Conservation (phyloP, 2,329 filamentous ascomycete species). For the Stagonosporopsis vannaccii region DNA sequence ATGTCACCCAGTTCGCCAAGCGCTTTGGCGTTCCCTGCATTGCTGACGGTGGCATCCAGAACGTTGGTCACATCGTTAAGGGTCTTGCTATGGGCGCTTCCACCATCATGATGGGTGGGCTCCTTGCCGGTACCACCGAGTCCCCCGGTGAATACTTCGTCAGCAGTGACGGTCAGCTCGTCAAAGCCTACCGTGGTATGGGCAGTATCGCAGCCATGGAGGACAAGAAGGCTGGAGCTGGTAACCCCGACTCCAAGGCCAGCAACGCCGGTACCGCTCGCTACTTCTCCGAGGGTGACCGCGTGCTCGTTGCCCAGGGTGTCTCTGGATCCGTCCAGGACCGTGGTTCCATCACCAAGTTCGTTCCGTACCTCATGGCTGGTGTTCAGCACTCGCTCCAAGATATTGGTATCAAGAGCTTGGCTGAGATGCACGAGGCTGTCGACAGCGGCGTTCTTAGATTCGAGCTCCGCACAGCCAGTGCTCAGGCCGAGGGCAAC, state of each 20-base stretch:
- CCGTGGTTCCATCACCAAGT: conserved; percentile 88
- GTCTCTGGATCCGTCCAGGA: conserved; percentile 87
- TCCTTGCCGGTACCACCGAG: conserved; percentile 95
- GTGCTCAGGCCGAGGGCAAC: conserved; percentile 94
- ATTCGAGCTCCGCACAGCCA: conserved; percentile 93
- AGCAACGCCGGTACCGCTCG: conserved; percentile 93
- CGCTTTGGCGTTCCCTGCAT: conserved; percentile 97
- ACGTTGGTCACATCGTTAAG: conserved; percentile 99
- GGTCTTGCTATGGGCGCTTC: conserved; percentile 92
- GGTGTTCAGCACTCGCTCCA: conserved; percentile 98
- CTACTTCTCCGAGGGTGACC: conserved; percentile 98
- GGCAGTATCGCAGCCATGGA: conserved; percentile 99
- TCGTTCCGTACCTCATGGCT: conserved; percentile 92
- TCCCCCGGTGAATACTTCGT: conserved; percentile 97
- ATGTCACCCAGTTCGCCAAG: conserved; percentile 86
- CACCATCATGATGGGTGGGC: conserved; percentile 99
- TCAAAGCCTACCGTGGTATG: conserved; percentile 99
- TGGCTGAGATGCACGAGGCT: conserved; percentile 76
- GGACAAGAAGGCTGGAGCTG: conserved; percentile 90
- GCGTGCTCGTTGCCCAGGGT: conserved; percentile 93
- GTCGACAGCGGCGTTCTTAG: conserved; percentile 79
- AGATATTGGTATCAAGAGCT: conserved; percentile 86
- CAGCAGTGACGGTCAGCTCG: conserved; percentile 93
- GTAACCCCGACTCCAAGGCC: conserved; percentile 72
- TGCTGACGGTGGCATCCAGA: conserved; percentile 96